These are phyloP conservation scores for Agrocybe praecox DNA, from an alignment of 768 basidiomycete species.

Conservation along the genomic window DNA sequence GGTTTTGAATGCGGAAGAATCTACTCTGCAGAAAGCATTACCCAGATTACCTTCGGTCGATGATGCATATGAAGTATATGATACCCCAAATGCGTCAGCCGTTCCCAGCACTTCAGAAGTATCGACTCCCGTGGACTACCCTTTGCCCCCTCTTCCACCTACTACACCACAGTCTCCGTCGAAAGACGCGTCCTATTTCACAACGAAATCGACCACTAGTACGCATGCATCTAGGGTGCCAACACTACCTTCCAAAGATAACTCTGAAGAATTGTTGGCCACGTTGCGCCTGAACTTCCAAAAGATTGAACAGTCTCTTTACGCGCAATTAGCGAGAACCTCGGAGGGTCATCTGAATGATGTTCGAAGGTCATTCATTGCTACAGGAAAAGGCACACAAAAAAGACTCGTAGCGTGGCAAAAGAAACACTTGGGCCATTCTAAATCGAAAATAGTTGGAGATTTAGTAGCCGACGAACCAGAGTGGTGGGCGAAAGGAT, in stretches of 20 bases:
- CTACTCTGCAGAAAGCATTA: slow-evolving; percentile 45
- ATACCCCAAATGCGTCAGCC: slow-evolving; percentile 3
- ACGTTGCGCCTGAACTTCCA: slow-evolving; percentile 61
- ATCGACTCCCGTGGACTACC: slow-evolving; percentile 8
- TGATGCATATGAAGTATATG: slow-evolving; percentile 46
- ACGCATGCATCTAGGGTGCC: slow-evolving; percentile 16
- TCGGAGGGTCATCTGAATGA: slow-evolving; percentile 56
- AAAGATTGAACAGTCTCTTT: slow-evolving; percentile 58
- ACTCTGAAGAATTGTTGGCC: slow-evolving; percentile 43
- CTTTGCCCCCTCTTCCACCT: slow-evolving; percentile 20
- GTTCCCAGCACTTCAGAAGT: slow-evolving; percentile 17
- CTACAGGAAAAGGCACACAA: slow-evolving; percentile 52
- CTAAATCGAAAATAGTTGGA: slow-evolving; percentile 24
- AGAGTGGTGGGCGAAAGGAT: slow-evolving; percentile 64
- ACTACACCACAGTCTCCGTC: slow-evolving; percentile 18
- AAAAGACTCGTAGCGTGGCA: slow-evolving; percentile 65
- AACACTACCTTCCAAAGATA: slow-evolving; percentile 23
- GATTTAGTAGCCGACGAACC: slow-evolving; percentile 47
- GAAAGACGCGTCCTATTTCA: slow-evolving; percentile 4
- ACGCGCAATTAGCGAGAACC: slow-evolving; percentile 52
- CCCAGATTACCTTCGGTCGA: slow-evolving; percentile 63
- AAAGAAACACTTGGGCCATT: slow-evolving; percentile 52
- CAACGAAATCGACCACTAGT: slow-evolving; percentile 8
- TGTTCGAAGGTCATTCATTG: slow-evolving; percentile 58
- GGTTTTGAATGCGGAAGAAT: slow-evolving; percentile 29